Conservation (phyloP, 495 filamentous ascomycete genomes). For the Neurospora sublineolata region DNA sequence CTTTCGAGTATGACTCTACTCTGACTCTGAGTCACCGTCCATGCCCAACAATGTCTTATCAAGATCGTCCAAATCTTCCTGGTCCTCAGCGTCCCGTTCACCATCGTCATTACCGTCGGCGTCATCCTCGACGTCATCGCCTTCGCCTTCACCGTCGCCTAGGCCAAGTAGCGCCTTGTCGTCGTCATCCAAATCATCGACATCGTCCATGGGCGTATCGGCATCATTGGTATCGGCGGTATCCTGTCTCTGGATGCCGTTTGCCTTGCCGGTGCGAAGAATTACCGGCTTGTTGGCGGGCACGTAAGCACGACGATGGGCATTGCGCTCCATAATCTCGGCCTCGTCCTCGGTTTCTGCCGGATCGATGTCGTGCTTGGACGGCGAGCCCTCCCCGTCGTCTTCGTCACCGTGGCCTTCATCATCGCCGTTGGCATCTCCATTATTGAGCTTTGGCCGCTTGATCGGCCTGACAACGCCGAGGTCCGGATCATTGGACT, state of each 20-base stretch:
- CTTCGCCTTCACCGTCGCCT: constrained; percentile 28
- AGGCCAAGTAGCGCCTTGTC: constrained; percentile 39
- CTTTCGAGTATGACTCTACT: constrained; percentile 7
- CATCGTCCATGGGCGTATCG: constrained; percentile 30
- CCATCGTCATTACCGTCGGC: constrained; percentile 13
- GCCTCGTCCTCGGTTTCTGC: constrained; percentile 26
- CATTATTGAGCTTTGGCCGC: constrained; percentile 19
- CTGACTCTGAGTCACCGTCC: constrained; percentile 33
- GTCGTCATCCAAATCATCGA: constrained; percentile 39
- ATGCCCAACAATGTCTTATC: constrained; percentile 40
- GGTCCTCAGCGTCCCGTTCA: constrained; percentile 36
- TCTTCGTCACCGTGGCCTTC: constrained; percentile 15
- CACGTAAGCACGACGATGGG: not conserved
- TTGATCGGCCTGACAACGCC: constrained; percentile 34
- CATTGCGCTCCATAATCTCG: constrained; percentile 10
- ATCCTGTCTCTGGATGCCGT: constrained; percentile 2
- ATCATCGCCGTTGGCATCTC: constrained; percentile 6
- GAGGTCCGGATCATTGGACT: constrained; percentile 35
- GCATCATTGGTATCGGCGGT: not conserved
- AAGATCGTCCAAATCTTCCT: constrained; percentile 41
- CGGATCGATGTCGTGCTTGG: constrained; percentile 16
- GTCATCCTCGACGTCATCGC: constrained; percentile 13
- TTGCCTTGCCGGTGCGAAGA: constrained; percentile 4
- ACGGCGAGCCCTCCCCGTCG: constrained; percentile 18
- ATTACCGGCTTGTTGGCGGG: not conserved